Evolutionary conservation across 2,329 filamentous ascomycete species (phyloP).

Genomic region (Stagonosporopsis cucurbitacearum): DNA sequence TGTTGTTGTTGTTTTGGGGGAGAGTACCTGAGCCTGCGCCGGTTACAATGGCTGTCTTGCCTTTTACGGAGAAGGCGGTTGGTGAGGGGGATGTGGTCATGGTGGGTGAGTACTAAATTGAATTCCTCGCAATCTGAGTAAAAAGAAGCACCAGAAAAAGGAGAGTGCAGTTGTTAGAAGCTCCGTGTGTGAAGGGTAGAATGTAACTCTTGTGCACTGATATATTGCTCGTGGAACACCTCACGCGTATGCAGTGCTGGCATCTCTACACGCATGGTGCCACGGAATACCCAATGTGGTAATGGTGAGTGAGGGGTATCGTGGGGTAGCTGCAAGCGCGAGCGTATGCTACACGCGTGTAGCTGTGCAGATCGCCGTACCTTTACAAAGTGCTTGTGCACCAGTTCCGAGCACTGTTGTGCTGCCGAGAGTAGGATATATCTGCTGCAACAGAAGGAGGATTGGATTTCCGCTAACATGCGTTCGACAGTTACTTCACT

Average conservation of each 20-base stretch:
- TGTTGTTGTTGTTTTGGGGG: too few species aligned
- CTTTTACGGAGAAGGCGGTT: slow-evolving; percentile 38
- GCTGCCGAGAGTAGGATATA: too few species aligned
- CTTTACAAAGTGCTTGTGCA: too few species aligned
- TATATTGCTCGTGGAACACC: neutral
- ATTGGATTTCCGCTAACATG: too few species aligned
- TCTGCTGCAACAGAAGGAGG: too few species aligned
- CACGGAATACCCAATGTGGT: slow-evolving; percentile 24
- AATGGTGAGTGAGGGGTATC: slow-evolving; percentile 23
- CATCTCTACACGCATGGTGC: neutral
- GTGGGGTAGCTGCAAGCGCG: slow-evolving; percentile 21
- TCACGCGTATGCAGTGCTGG: neutral
- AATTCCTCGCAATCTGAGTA: neutral
- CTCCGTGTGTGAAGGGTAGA: too few species aligned
- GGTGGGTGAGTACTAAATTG: neutral
- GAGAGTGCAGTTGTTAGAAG: too few species aligned
- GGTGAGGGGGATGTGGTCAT: neutral
- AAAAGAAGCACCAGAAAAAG: too few species aligned
- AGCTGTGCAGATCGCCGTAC: neutral
- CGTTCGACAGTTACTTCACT: too few species aligned
- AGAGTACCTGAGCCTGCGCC: slow-evolving; percentile 49
- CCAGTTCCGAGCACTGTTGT: too few species aligned
- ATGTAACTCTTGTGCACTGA: neutral
- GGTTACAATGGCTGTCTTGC: slow-evolving; percentile 57
- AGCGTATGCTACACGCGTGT: slow-evolving; percentile 13